These are phyloP conservation scores for Penicillium concentricum DNA, from an alignment of 2,329 filamentous ascomycete species.

Conservation along the genomic window DNA sequence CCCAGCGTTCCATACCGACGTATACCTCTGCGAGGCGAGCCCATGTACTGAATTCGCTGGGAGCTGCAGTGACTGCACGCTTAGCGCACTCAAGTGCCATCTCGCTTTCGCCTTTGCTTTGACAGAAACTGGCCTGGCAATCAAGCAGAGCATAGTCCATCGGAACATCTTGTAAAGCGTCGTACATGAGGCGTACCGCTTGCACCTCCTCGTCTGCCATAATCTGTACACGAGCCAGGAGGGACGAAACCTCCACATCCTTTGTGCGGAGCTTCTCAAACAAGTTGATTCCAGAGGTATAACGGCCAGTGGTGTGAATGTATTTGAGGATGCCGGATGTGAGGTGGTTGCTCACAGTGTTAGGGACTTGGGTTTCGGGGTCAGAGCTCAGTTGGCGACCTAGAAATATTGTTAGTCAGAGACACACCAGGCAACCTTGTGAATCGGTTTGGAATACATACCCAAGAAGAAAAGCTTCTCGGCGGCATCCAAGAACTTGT, in stretches of 20 bases:
- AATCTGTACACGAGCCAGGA: slow-evolving; percentile 86
- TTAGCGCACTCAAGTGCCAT: slow-evolving; percentile 93
- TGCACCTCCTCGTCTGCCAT: slow-evolving; percentile 98
- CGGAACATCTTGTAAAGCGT: slow-evolving; percentile 83
- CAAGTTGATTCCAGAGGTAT: slow-evolving; percentile 91
- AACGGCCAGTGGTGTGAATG: slow-evolving; percentile 91
- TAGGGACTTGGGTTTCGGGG: slow-evolving; percentile 94
- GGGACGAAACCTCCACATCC: slow-evolving; percentile 89
- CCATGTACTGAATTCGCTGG: slow-evolving; percentile 97
- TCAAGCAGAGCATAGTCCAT: slow-evolving; percentile 99
- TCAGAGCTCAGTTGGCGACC: slow-evolving; percentile 96
- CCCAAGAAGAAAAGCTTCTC: slow-evolving; percentile 94
- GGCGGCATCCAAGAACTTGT: slow-evolving; percentile 90
- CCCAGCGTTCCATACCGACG: slow-evolving; percentile 92
- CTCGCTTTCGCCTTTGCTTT: slow-evolving; percentile 80
- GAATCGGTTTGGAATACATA: slow-evolving; percentile 32
- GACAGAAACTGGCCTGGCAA: slow-evolving; percentile 86
- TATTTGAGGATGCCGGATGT: slow-evolving; percentile 93
- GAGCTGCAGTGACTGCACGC: slow-evolving; percentile 88
- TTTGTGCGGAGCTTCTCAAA: slow-evolving; percentile 92
- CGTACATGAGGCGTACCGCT: slow-evolving; percentile 81
- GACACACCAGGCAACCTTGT: too few species aligned
- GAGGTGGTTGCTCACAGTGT: slow-evolving; percentile 92
- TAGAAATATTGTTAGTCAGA: slow-evolving; percentile 38
- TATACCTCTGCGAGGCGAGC: slow-evolving; percentile 91